Evolutionary conservation across 352 stramenopile genomes (phyloP), one percentile per base, ranked within the genome.

Genomic region (Aphanomyces astaci): DNA sequence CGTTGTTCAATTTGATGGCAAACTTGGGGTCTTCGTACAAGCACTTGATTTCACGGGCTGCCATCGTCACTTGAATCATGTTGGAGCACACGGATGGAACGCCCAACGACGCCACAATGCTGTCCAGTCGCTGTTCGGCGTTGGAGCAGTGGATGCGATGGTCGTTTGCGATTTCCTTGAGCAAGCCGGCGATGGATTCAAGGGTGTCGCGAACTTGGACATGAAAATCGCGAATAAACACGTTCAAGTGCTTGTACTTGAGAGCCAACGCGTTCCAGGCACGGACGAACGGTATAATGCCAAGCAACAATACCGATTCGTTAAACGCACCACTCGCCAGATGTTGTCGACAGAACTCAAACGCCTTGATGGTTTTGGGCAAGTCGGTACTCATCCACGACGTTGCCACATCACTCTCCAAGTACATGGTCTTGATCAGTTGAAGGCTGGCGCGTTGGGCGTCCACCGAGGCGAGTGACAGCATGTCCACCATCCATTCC

Each of bases 361-460:
- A 52, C 32, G 30, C 22, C 11, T 43, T 25, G 15, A 59, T 28
- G 0, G 30, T 11, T 22, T 17, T 22, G 4, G 62, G 24, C 22
- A 36, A 68, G 9, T 49, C 39, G 48, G 17, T 59, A 9, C 7
- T 31, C 22, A 64, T n/a, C 56, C 36, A 64, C 31, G 33, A 40
- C 11, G 32, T 59, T 59, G 13, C 62, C 3, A 68, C 27, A 10
- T 51, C 25, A 32, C 62, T 68, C 24, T 68, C 62, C 7, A 68
- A 59, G 62, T 68, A 68, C 28, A 68, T 27, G 25, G 39, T 59
- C 24, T 10, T 59, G 39, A 68, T 68, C 13, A 68, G 27, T 19
- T 46, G 19, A 5, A 68, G 25, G 5, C 39, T 22, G 9, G 36
- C 62, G 2, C 62, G 39, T 31, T 68, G 49, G n/a, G 31, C 39